Evolutionary conservation across 208 protist species (phyloP).

Genomic region (Porcisia hertigi): DNA sequence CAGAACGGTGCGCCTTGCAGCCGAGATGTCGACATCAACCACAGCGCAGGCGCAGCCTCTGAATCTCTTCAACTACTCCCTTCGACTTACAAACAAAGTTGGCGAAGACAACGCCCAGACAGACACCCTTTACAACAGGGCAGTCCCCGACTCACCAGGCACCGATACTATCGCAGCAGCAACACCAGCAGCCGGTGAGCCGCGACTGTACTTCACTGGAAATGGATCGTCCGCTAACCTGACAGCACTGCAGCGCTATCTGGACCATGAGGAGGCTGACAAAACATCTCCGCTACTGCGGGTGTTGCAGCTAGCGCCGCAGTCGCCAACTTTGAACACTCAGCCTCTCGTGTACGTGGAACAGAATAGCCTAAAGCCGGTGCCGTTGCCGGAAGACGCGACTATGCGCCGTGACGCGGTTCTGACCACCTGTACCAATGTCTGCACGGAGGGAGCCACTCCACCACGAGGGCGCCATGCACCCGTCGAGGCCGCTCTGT

Average conservation of each 20-base stretch:
- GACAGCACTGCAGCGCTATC: slow-evolving; percentile 10
- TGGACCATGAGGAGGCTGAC: slow-evolving; percentile 1
- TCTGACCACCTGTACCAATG: slow-evolving; percentile 6
- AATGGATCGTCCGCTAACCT: neutral
- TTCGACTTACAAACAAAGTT: neutral
- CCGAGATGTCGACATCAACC: neutral
- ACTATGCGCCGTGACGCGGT: neutral
- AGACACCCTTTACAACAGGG: neutral
- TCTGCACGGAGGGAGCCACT: neutral
- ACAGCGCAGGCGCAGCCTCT: neutral
- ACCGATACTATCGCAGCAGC: neutral
- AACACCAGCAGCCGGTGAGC: neutral
- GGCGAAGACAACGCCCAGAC: neutral
- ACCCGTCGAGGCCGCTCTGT: slow-evolving; percentile 1
- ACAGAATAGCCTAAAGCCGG: neutral
- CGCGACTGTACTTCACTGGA: slow-evolving; percentile 16
- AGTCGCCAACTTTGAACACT: neutral
- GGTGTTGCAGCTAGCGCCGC: slow-evolving; percentile 8
- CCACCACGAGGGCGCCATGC: neutral
- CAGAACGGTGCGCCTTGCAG: neutral
- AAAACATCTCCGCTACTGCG: slow-evolving; percentile 8
- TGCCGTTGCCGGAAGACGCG: neutral
- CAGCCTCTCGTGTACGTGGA: slow-evolving; percentile 19
- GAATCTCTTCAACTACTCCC: neutral
- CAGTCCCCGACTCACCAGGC: neutral